Base-by-base conservation (phyloP, 331 rosid genomes). In the Phaseolus coccineus region DNA sequence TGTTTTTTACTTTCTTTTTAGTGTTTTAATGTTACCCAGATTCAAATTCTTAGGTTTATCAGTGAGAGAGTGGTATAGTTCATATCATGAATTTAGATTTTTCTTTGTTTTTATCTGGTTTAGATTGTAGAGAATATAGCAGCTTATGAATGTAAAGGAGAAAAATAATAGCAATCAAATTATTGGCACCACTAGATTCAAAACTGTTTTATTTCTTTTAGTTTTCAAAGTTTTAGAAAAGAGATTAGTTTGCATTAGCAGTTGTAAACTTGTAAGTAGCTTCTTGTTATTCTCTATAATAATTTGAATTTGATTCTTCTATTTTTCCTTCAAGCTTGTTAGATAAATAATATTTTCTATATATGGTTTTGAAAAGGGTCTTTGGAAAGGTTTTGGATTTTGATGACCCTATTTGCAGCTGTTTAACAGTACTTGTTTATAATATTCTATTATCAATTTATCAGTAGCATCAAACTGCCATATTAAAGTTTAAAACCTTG, bases 141-240 rank as follows among this genome's bases (percentile, higher is more conserved):
- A 71, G 71, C 4, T 7, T 46, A 58, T 35, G 73, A 78, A 28
- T 83, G 83, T 73, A 83, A 78, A 83, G 80, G 80, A 35, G 77
- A 37, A 56, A 31, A 46, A 5, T 66, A 47, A 71, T 53, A 67
- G 61, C 16, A 53, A 78, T 50, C 15, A 73, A 19, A 39, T 50
- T 72, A 70, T 74, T 57, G 15, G 27, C 39, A 9, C 4, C 24
- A 9, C 24, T 31, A 33, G 65, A 71, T 65, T 56, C 48, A 12
- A n/a, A 39, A 58, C 27, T 73, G 0, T 35, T 40, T 58, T 64
- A 9, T 22, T 46, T 63, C 0, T 4, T 8, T 62, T 33, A 64
- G 0, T 39, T 5, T 33, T n/a, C 7, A 19, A 1, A 11, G 9
- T 10, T 12, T 14, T 55, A 3, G 13, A 51, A 2, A 27, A 42